Base-by-base conservation (phyloP, 495 filamentous ascomycete genomes). In the Penicillium ochrochloron region DNA sequence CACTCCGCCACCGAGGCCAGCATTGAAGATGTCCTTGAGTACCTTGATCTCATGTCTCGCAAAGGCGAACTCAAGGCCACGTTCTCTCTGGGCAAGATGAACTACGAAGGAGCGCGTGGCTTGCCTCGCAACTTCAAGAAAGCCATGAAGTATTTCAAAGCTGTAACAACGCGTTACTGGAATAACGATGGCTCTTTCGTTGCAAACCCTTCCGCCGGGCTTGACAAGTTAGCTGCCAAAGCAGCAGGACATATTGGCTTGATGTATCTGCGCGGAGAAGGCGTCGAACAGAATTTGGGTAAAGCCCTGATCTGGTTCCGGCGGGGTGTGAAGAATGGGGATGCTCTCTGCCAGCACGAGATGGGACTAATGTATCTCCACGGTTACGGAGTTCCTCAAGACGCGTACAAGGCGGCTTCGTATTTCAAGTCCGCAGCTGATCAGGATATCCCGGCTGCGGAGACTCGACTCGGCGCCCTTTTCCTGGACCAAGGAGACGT, bases 11-110 rank as follows among this genome's bases (percentile, higher is more conserved):
- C 87, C 0, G 87, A 94, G 61, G 92, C 93, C 3, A 90, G 92
- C 15, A 83, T 97, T 51, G 95, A 97, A 61, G 94, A 98, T 76
- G 88, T 98, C 19, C 84, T 98, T 59, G 95, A 99, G 74, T 99
- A 96, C 67, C 79, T 97, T 68, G 93, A 97, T 73, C 80, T 98
- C 57, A 90, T 97, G 88, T 93, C 93, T 8, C 86, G 92, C 63
- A 97, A 97, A 71, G 94, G 94, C 7, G 93, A 98, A 67, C 84
- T 96, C 64, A 95, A 93, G 70, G 92, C 95, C 4, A 96, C 92
- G 0, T 97, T 93, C 73, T 93, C 89, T 59, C 81, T 99, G 0
- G 95, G 91, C 21, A 88, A 90, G 61, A 86, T 97, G 62, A 88
- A 97, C 68, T 98, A 97, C 68, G 94, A 98, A 62, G 95, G 95